Base-by-base conservation (phyloP, 2,329 filamentous ascomycete genomes). In the Fusarium scirpi region DNA sequence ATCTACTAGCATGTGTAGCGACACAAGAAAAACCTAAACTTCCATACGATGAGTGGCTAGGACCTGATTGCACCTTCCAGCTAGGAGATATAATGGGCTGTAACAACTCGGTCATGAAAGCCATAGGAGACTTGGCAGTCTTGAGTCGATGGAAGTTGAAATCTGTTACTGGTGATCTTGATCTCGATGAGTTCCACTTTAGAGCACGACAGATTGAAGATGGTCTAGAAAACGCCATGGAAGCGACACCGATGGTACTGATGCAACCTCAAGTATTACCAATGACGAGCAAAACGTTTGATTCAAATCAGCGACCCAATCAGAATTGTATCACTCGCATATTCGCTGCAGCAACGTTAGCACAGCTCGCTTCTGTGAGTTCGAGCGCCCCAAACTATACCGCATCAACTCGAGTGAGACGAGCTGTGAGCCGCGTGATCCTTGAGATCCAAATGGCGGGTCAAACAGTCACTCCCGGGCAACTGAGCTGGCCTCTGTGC, bases 121-220 rank as follows among this genome's bases (percentile, higher is more conserved):
- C 40, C 6, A 46, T 55, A 5, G 52, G 52, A 4, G 52, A 55
- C 9, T 3, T 55, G 41, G 52, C 40, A 8, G 29, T 16, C 18
- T 15, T 46, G 11, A 55, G 7, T 18, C 27, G 10, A 20, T 34
- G 40, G 27, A 34, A 16, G 22, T 1, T 7, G 5, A 4, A 20
- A 12, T 46, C 12, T 25, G 2, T 20, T 7, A 2, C 9, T 0
- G 7, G 11, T 2, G 5, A 5, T 13, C 9, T 44, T 12, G 22
- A 44, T 7, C 12, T 15, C 6, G 5, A 20, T 1, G 9, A 1
- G 2, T 49, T 59, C 1, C 1, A 4, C 0, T 11, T 1, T 0
- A 48, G 12, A 3, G 9, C 27, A 29, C 27, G 58, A 8, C 7
- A 1, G 1, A 43, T 59, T 2, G 44, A 61, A 24, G 22, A 61